phyloP scores from a whole-genome alignment of 2,329 filamentous ascomycete species.

The Apiospora marii region DNA sequence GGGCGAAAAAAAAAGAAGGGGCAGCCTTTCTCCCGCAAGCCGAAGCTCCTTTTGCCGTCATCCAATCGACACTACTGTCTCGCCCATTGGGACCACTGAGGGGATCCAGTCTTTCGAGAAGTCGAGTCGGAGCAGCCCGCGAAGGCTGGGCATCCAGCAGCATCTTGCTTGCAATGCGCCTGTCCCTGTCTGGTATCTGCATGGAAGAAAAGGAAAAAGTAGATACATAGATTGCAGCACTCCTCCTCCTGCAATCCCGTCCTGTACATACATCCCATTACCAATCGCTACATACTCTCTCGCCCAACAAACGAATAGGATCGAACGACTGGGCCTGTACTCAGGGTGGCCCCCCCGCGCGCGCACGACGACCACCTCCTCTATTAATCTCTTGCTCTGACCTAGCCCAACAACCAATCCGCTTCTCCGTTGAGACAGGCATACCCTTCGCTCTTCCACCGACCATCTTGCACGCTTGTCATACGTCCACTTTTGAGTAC shows the following conservation, averaged over 20 bases:
- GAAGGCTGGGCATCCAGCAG: not conserved
- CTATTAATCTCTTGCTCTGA: slow-evolving; percentile 18
- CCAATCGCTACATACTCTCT: not conserved
- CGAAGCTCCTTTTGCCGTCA: slow-evolving; percentile 2
- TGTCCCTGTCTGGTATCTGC: slow-evolving; percentile 7
- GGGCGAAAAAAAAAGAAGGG: not conserved
- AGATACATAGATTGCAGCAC: not conserved
- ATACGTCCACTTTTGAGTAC: slow-evolving; percentile 24
- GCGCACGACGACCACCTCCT: slow-evolving; percentile 10
- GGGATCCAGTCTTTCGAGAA: slow-evolving; percentile 7
- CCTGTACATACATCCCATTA: not conserved
- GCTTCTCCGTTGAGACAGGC: slow-evolving; percentile 2
- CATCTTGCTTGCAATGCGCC: not conserved
- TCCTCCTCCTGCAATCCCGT: not conserved
- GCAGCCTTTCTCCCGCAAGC: slow-evolving; percentile 1
- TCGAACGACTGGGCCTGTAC: slow-evolving; percentile 5
- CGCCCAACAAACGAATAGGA: slow-evolving; percentile 21
- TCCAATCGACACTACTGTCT: slow-evolving; percentile 16
- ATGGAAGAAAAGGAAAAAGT: not conserved
- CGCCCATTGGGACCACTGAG: not conserved
- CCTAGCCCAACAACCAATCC: slow-evolving; percentile 18
- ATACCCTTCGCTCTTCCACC: slow-evolving; percentile 12
- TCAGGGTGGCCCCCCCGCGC: not conserved
- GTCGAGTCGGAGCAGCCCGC: not conserved
- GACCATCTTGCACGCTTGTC: slow-evolving; percentile 21